Conservation (phyloP, 805 yeast genomes). For the Trichomonascus vanleenenianus region DNA sequence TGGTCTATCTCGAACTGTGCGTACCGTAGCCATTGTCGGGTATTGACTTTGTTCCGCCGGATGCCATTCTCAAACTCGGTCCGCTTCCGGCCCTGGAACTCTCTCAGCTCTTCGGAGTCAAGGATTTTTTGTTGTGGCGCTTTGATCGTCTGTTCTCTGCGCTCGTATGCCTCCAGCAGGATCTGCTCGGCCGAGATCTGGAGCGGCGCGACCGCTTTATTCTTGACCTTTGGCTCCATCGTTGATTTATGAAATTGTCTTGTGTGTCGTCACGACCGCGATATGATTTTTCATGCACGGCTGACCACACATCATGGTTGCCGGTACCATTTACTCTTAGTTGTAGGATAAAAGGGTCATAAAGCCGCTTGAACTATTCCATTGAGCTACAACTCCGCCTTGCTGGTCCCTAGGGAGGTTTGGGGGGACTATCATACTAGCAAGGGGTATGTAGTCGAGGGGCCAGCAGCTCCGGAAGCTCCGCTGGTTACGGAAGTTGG, state of each 20-base stretch:
- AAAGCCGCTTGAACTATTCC: too few species aligned
- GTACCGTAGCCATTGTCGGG: conserved; percentile 86
- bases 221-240: conserved; percentile 23
- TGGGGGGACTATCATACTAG: background rate
- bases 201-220: conserved; percentile 38
- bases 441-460: background rate
- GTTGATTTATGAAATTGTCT: too few species aligned
- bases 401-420: too few species aligned
- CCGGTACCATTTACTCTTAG: too few species aligned
- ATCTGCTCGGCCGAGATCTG: conserved; percentile 63
- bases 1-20: conserved; percentile 83
- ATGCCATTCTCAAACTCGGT: conserved; percentile 82
- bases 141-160: conserved; percentile 34
- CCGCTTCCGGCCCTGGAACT: conserved; percentile 68
- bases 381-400: too few species aligned
- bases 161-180: conserved; percentile 52
- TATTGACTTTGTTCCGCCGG: conserved; percentile 71
- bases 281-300: background rate
- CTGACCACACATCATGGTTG: background rate
- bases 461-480: background rate
- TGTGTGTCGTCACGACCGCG: too few species aligned
- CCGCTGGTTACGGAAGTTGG: too few species aligned
- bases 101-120: conserved; percentile 75
- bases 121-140: conserved; percentile 41
- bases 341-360: too few species aligned